Conservation (phyloP, 1,139 yeast species). For the Hemisphaericaspora subhashii region DNA sequence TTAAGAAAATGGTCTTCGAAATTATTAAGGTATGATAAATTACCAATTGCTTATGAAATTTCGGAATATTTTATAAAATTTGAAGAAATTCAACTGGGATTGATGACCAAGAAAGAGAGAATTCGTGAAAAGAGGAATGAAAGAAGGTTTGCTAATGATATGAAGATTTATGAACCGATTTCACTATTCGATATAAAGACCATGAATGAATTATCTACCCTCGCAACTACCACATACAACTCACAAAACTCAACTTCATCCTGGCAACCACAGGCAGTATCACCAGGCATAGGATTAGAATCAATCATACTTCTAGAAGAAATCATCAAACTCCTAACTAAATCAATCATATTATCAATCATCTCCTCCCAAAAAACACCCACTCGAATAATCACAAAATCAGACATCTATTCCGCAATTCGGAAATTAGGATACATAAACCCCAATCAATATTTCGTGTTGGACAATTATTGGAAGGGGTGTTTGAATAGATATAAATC, state of each 20-base stretch:
- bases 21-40: slow-evolving; percentile 35
- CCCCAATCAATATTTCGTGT: slow-evolving; percentile 3
- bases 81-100: slow-evolving; percentile 47
- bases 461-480: background rate
- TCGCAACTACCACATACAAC: background rate
- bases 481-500: background rate
- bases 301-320: slow-evolving; percentile 11
- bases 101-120: slow-evolving; percentile 17
- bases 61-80: slow-evolving; percentile 43
- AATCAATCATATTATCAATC: slow-evolving; percentile 6
- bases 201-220: slow-evolving; percentile 1
- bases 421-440: slow-evolving; percentile 2
- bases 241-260: background rate
- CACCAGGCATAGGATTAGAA: slow-evolving; percentile 5
- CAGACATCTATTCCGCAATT: slow-evolving; percentile 4
- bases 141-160: background rate
- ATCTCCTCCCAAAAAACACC: background rate
- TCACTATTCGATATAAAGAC: slow-evolving; percentile 5
- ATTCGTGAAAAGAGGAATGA: background rate
- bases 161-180: background rate
- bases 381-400: background rate
- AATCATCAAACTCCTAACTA: slow-evolving; percentile 6
- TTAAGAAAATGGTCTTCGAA: slow-evolving; percentile 11
- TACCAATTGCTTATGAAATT: slow-evolving; percentile 59
- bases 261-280: background rate